A percentile compares a stretch with the other conserved stretches of the same genome.
Conservation (phyloP, 768 basidiomycete genomes). For the Neoboletus brunneissimus region DNA sequence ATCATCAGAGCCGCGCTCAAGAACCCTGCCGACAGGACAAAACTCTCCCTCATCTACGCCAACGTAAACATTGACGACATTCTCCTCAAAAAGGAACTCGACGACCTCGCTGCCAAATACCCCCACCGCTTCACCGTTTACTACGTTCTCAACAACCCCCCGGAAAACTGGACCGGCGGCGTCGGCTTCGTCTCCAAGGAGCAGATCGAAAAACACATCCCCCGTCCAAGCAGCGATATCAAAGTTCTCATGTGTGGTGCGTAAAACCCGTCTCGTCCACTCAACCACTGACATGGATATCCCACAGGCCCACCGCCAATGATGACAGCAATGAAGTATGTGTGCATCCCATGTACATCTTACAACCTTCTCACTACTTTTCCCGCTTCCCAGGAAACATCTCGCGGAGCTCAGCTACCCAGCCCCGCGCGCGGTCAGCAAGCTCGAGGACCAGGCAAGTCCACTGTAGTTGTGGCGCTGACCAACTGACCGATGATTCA, state of each 20-base stretch:
- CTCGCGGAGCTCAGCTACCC: conserved; percentile 86
- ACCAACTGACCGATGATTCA: conserved; percentile 11
- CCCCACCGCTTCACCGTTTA: conserved; percentile 70
- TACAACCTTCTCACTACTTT: not conserved
- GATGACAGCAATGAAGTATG: conserved; percentile 77
- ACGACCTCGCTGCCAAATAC: conserved; percentile 66
- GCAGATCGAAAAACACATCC: conserved; percentile 81
- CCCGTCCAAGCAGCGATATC: conserved; percentile 59
- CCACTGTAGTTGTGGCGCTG: too few relatives aligned
- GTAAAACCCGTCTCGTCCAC: conserved; percentile 28
- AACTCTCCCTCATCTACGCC: conserved; percentile 88
- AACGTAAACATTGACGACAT: conserved; percentile 94
- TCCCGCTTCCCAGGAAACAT: conserved; percentile 60
- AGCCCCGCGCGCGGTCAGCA: conserved; percentile 85
- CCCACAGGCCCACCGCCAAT: conserved; percentile 66
- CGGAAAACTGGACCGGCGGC: conserved; percentile 81
- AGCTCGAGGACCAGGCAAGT: conserved; percentile 81
- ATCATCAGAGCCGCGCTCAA: conserved; percentile 92
- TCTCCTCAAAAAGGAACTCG: conserved; percentile 84
- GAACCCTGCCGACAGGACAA: conserved; percentile 83
- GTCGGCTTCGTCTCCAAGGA: conserved; percentile 92
- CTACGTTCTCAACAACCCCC: conserved; percentile 95
- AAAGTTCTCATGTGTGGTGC: conserved; percentile 87
- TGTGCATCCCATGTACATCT: conserved; percentile 5
- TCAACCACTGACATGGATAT: not conserved